Base-by-base conservation (phyloP, 2,329 filamentous ascomycete species). In the Clarireedia homoeocarpa region DNA sequence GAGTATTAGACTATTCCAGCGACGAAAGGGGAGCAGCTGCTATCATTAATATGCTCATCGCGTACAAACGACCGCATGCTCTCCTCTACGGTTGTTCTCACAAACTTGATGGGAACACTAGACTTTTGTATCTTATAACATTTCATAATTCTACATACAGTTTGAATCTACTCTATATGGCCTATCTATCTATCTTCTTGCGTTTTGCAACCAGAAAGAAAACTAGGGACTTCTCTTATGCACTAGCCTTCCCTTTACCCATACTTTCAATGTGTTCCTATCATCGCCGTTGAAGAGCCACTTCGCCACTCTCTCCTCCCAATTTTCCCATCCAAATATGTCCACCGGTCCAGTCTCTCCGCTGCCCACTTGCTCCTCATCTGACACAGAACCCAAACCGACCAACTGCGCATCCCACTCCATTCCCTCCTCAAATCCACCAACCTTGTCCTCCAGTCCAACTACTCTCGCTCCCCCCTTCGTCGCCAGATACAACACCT, bases 261-360 rank as follows among this genome's bases (percentile, higher is more conserved):
- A 99, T 5, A 99, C 94, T 63, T 79, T 84, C 65, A 79, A 79
- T 2, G 91, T 92, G 71, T 97, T 97, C 63, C 92, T 78, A 72
- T 97, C 94, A 74, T 97, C 91, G 0, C 94, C 94, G 62, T 83
- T 88, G 73, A 88, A 99, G 59, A 97, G 76, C 94, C 94, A 99
- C 76, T 99, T 99, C 52, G 89, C 88, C 10, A 97, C 74, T 66
- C 77, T 82, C 66, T 97, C 89, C 40, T 86, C 82, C 89, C 88
- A 95, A n/a, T 68, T 81, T 78, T 97, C 92, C 81, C 86, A 90
- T 1, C 91, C 91, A 75, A 96, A 99, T 0, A 96, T 71, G 71
- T 96, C 91, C 0, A 96, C 89, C 48, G 85, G 83, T 0, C 86
- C 84, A 1, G 73, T 72, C 3, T 78, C 74, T 1, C 62, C 61